phyloP scores from a whole-genome alignment of 768 basidiomycete genomes.

The Lactarius tabidus region DNA sequence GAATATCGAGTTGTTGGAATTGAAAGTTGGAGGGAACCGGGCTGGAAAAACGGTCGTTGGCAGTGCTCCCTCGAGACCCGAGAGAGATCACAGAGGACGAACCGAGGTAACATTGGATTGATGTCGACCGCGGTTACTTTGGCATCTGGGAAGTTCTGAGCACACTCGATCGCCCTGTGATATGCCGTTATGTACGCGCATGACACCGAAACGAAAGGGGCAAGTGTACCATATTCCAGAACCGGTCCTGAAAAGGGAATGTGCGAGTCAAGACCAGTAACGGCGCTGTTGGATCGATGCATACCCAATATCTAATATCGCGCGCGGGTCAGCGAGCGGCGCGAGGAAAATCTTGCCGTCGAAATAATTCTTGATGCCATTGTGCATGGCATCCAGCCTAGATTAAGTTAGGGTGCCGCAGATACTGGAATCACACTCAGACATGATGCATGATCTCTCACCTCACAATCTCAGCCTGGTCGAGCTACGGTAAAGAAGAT shows the following conservation, averaged over 20 bases:
- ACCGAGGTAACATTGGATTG: slow-evolving; percentile 25
- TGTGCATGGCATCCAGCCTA: slow-evolving; percentile 29
- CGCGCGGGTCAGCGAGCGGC: slow-evolving; percentile 25
- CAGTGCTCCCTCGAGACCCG: not conserved
- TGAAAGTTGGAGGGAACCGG: slow-evolving; percentile 27
- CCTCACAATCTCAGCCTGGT: slow-evolving; percentile 15
- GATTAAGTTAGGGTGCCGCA: not conserved
- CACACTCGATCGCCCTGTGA: slow-evolving; percentile 30
- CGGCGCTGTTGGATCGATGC: not conserved
- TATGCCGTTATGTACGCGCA: not conserved
- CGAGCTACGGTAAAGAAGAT: not conserved
- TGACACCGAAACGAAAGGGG: not conserved
- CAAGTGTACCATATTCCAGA: slow-evolving; percentile 16
- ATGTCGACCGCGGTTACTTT: slow-evolving; percentile 27
- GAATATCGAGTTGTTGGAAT: slow-evolving; percentile 26
- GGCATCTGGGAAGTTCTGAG: slow-evolving; percentile 19
- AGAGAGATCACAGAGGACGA: not conserved
- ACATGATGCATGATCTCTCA: not conserved
- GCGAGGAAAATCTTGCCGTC: slow-evolving; percentile 22
- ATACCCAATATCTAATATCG: slow-evolving; percentile 30
- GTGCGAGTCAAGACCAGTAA: not conserved
- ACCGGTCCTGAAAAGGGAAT: slow-evolving; percentile 4
- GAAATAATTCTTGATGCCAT: slow-evolving; percentile 26
- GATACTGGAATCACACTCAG: not conserved
- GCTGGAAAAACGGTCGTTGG: not conserved